A percentile compares a stretch with the other conserved stretches of the same genome.
Conservation (phyloP, 495 filamentous ascomycete genomes). For the Astrothelium macrocarpum region DNA sequence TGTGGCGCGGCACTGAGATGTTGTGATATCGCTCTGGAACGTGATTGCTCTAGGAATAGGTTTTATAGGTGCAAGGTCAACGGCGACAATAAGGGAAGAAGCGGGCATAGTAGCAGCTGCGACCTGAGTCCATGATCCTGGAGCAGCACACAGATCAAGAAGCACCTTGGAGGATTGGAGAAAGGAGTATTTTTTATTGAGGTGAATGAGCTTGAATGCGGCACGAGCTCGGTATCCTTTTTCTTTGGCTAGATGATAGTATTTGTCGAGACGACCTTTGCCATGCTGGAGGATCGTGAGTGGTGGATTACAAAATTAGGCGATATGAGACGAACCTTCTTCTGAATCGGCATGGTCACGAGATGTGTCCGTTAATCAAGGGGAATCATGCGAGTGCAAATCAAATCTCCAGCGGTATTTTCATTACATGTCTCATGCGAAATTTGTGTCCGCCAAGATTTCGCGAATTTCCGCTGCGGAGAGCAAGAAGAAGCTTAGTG, state of each 20-base stretch:
- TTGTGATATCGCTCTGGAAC: constrained; percentile 97
- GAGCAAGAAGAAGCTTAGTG: too few species aligned
- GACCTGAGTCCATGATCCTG: constrained; percentile 98
- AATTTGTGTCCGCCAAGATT: too few species aligned
- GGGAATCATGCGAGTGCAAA: too few species aligned
- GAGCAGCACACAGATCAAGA: constrained; percentile 93
- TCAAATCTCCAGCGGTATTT: not conserved
- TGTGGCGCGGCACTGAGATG: constrained; percentile 89
- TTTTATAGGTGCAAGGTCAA: constrained; percentile 94
- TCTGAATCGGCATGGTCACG: constrained; percentile 79
- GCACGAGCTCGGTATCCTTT: constrained; percentile 95
- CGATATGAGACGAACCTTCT: constrained; percentile 52
- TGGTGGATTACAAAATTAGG: not conserved
- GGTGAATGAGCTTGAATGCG: constrained; percentile 95
- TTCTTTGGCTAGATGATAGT: constrained; percentile 86
- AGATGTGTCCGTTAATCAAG: not conserved
- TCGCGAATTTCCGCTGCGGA: too few species aligned
- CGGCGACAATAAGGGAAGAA: constrained; percentile 83
- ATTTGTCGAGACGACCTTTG: constrained; percentile 98
- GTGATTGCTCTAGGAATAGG: constrained; percentile 85
- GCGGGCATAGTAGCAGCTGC: constrained; percentile 89
- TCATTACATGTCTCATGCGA: too few species aligned
- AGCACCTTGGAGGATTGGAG: constrained; percentile 92
- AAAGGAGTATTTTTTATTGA: constrained; percentile 98
- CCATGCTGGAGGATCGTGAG: constrained; percentile 52